Percentiles rank a stretch among this genome's conserved stretches.
Evolutionary conservation across 2,329 filamentous ascomycete genomes (phyloP).

Genomic region (Trichoderma gracile): DNA sequence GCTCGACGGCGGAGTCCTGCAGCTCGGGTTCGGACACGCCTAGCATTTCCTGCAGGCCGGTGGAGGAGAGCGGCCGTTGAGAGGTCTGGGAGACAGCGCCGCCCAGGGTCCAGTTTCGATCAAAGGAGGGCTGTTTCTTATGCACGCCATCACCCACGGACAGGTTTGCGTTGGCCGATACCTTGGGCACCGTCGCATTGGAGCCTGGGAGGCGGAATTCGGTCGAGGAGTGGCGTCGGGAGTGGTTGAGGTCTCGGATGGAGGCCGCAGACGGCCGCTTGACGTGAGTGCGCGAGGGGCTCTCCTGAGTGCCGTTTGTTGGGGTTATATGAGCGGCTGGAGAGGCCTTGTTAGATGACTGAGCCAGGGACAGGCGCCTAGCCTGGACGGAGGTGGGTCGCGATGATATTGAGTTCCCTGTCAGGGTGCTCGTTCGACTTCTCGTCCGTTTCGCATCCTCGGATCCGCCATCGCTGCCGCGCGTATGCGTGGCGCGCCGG

Average conservation of each 20-base stretch:
- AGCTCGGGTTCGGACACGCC: constrained; percentile 42
- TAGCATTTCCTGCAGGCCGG: constrained; percentile 50
- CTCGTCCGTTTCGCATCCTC: constrained; percentile 54
- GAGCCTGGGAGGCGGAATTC: constrained; percentile 58
- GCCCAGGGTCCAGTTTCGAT: constrained; percentile 69
- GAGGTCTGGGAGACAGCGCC: constrained; percentile 46
- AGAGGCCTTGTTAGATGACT: constrained; percentile 51
- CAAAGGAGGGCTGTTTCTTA: constrained; percentile 69
- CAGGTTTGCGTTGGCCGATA: constrained; percentile 47
- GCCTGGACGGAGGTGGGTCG: constrained; percentile 50
- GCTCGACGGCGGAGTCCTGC: constrained; percentile 57
- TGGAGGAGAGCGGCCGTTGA: constrained; percentile 54
- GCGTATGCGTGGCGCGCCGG: constrained; percentile 56
- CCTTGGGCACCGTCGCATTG: constrained; percentile 40
- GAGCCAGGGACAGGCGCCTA: constrained; percentile 51
- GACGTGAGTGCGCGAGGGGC: constrained; percentile 51
- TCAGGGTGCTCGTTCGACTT: constrained; percentile 61
- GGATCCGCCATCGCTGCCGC: constrained; percentile 60
- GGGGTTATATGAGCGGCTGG: constrained; percentile 46
- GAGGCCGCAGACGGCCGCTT: constrained; percentile 77
- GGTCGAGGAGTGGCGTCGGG: constrained; percentile 82
- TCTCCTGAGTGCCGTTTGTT: constrained; percentile 43
- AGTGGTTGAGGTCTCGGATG: constrained; percentile 78
- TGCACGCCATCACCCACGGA: constrained; percentile 47
- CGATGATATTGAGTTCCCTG: constrained; percentile 45